phyloP scores from a whole-genome alignment of 1,284 basidiomycete species.

The Pascua sp. region DNA sequence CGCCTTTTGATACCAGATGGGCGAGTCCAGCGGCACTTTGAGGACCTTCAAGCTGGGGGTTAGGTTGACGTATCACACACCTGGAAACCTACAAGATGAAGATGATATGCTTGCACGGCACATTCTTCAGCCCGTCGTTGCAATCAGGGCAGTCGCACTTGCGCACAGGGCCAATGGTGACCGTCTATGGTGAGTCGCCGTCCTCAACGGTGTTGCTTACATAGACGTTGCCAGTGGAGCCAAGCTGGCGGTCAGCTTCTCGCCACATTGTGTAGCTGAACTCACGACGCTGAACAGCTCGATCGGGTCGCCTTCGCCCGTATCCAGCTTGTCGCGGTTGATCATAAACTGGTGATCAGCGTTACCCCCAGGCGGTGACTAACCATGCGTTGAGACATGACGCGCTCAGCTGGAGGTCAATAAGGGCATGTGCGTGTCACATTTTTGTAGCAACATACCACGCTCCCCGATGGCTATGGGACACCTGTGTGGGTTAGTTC shows the following conservation, averaged over 20 bases:
- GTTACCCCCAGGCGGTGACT: neutral
- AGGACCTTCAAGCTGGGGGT: conserved; percentile 33
- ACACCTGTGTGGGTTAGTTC: too few relatives aligned
- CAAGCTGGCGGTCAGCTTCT: conserved; percentile 8
- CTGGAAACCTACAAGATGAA: conserved; percentile 34
- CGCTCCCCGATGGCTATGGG: too few relatives aligned
- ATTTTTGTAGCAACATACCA: too few relatives aligned
- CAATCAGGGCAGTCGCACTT: conserved; percentile 34
- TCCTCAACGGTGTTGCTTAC: neutral
- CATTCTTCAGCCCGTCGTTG: conserved; percentile 27
- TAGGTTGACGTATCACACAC: neutral
- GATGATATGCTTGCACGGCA: conserved; percentile 41
- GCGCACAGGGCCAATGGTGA: conserved; percentile 18
- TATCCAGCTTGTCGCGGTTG: conserved; percentile 9
- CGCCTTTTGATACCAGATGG: conserved; percentile 34
- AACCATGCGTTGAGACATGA: conserved; percentile 39
- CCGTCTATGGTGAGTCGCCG: conserved; percentile 20
- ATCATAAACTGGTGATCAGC: conserved; percentile 25
- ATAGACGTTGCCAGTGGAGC: conserved; percentile 7
- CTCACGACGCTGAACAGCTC: conserved; percentile 19
- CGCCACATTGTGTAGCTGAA: too few relatives aligned
- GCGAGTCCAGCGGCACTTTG: conserved; percentile 24
- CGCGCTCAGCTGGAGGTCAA: conserved; percentile 21
- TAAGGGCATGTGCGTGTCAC: too few relatives aligned
- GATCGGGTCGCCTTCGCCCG: neutral